Conservation (phyloP, 2,329 filamentous ascomycete genomes). For the Beauveria sp. region DNA sequence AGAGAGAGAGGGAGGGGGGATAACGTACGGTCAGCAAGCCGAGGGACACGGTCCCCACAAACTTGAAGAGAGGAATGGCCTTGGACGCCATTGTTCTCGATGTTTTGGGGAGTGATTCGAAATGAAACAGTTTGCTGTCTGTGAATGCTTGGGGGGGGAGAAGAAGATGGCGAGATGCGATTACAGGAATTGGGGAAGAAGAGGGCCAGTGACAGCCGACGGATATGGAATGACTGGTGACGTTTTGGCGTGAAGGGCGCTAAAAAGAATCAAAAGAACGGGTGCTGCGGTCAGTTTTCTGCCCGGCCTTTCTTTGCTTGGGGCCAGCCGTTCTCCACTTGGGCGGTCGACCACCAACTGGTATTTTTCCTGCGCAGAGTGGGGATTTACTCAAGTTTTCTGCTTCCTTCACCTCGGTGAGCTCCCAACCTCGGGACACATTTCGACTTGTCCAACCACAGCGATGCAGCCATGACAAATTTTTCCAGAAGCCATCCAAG, state of each 20-base stretch:
- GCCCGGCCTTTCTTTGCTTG: neutral
- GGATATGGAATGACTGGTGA: conserved; percentile 6
- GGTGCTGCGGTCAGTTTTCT: neutral
- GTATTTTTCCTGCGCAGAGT: neutral
- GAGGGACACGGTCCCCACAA: conserved; percentile 83
- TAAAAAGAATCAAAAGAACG: neutral
- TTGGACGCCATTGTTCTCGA: conserved; percentile 51
- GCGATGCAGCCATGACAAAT: neutral
- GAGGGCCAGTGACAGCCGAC: neutral
- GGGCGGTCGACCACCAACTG: neutral
- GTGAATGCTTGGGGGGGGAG: neutral
- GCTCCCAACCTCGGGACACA: neutral
- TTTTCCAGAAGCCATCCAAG: neutral
- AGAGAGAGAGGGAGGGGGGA: neutral
- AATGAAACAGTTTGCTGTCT: neutral
- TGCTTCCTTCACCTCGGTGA: neutral
- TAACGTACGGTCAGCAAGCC: conserved; percentile 75
- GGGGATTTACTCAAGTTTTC: neutral
- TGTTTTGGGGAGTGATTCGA: neutral
- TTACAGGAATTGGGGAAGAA: neutral
- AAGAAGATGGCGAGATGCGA: neutral
- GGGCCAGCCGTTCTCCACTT: neutral
- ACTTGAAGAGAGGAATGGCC: conserved; percentile 75
- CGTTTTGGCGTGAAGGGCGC: neutral
- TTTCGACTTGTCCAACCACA: neutral